Base-by-base conservation (phyloP, 305 asterid species). In the Fraxinus nigra region DNA sequence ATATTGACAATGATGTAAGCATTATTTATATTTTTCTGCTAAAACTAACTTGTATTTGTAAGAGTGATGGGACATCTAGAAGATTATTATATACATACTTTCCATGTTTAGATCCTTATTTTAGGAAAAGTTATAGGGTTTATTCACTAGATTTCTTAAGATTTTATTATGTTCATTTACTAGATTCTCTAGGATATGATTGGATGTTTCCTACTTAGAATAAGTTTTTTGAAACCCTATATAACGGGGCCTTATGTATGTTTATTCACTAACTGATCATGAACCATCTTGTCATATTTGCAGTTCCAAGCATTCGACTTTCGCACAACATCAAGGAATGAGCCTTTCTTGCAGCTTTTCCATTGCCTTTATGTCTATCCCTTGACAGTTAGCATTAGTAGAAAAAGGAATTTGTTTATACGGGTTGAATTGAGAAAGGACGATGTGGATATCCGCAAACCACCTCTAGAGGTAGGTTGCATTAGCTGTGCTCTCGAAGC, bases 251-350 rank as follows among this genome's bases (percentile, higher is more conserved):
- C 61, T 28, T 78, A 56, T 59, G 65, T 20, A 56, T 56, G 26
- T 56, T 56, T 61, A 77, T 61, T 2, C 69, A 24, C 83, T 37
- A 75, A 82, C 72, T 28, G 10, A 84, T 34, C 30, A 56, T 28
- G 69, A 72, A 59, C 73, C 69, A 33, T 28, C 34, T 6, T 87
- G 56, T 56, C 80, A 77, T 56, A 56, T 89, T 85, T 85, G 56
- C 97, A 97, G 99, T 91, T 93, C 87, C 97, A 94, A 87, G 98
- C 99, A 73, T 97, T 97, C 87, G 99, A 97, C 92, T 97, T 97
- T 83, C 97, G 98, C 87, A 91, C 94, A 54, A 94, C 97, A 22
- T 91, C 97, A 73, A 97, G 98, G 92, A 97, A 93, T 69, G 98
- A 97, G 87, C 99, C 99, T 59, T 97, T 93, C 92, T 89, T 93